Conservation (phyloP, 352 stramenopile genomes). For the Globisporangium yorkense region DNA sequence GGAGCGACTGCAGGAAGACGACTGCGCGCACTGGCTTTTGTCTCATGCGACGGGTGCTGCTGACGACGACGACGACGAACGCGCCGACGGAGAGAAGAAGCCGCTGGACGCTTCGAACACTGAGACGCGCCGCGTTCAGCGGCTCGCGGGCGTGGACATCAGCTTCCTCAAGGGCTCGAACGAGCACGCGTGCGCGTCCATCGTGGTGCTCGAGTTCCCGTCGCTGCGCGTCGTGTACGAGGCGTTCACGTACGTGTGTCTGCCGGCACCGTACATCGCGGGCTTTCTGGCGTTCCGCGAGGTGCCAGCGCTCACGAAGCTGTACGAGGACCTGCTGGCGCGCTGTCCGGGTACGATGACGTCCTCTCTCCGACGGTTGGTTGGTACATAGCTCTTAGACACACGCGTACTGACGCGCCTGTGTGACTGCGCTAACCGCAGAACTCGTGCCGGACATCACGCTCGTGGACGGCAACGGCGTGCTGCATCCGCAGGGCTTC, state of each 20-base stretch:
- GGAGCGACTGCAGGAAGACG: constrained; percentile 32
- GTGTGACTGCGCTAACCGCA: constrained; percentile 10
- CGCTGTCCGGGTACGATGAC: constrained; percentile 40
- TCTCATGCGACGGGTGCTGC: background rate
- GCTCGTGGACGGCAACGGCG: constrained; percentile 90
- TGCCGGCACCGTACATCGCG: constrained; percentile 76
- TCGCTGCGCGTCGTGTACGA: constrained; percentile 68
- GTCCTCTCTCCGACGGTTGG: background rate
- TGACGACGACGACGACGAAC: background rate
- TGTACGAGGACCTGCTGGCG: constrained; percentile 52
- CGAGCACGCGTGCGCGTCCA: constrained; percentile 72
- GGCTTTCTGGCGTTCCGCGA: constrained; percentile 82
- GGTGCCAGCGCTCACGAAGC: constrained; percentile 57
- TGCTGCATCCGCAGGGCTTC: constrained; percentile 87
- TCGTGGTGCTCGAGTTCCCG: constrained; percentile 73
- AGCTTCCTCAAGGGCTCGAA: constrained; percentile 78
- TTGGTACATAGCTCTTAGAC: background rate
- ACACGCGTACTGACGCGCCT: background rate
- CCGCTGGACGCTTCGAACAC: background rate
- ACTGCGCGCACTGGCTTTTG: constrained; percentile 40
- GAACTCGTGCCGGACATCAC: constrained; percentile 80
- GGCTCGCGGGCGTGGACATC: constrained; percentile 76
- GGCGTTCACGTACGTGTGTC: constrained; percentile 74
- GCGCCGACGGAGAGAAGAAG: background rate
- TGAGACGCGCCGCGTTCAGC: constrained; percentile 17